Evolutionary conservation across 176 grass and related monocot species (phyloP).

Genomic region (Carex scoparia): DNA sequence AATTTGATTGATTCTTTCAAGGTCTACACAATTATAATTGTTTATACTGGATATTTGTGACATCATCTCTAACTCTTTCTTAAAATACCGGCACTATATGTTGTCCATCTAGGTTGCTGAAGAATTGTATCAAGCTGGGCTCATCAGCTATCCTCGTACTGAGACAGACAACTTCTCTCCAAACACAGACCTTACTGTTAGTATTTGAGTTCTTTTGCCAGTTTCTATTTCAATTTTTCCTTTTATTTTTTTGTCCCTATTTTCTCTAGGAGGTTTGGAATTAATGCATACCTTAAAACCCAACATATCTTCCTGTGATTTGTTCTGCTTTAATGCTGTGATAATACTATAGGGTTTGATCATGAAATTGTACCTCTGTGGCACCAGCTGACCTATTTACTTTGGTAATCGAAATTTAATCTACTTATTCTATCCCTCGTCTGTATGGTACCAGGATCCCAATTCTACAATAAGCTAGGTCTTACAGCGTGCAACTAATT

Average conservation of each 20-base stretch:
- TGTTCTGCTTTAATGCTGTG: not conserved
- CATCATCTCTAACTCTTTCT: not conserved
- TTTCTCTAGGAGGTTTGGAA: not conserved
- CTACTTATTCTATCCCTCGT: not conserved
- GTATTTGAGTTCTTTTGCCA: slow-evolving; percentile 28
- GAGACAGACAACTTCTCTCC: slow-evolving; percentile 92
- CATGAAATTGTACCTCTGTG: not conserved
- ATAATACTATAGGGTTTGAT: not conserved
- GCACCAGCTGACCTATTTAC: not conserved
- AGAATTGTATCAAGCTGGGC: slow-evolving; percentile 87
- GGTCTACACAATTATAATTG: not conserved
- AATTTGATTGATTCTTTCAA: slow-evolving; percentile 17
- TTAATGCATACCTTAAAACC: not conserved
- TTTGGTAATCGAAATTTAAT: not conserved
- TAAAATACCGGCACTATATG: not conserved
- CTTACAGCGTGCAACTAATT: not conserved
- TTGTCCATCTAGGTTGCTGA: slow-evolving; percentile 63
- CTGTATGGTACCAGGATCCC: not conserved
- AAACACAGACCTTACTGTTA: slow-evolving; percentile 80
- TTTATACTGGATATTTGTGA: not conserved
- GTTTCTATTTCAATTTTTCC: slow-evolving; percentile 20
- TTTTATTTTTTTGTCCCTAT: slow-evolving; percentile 21
- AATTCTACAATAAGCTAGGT: not conserved
- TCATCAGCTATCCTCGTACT: slow-evolving; percentile 97
- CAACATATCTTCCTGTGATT: not conserved